Base-by-base conservation (phyloP, 441 rosid genomes). In the Geranium incanum region DNA sequence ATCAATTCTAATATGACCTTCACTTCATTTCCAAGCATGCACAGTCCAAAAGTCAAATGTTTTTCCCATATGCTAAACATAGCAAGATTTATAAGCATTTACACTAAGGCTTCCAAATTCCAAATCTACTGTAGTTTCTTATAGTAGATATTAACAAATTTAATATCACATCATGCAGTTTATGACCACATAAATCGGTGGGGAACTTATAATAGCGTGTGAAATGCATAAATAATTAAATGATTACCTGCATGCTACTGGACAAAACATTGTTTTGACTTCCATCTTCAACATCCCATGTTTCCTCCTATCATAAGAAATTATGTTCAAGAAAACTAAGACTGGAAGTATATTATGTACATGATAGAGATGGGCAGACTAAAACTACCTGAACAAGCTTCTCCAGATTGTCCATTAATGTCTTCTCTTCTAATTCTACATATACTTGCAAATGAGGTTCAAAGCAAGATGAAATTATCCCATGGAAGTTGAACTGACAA, bases 231-330 rank as follows among this genome's bases (percentile, higher is more conserved):
- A 67, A 36, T 11, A 66, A 37, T n/a, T 48, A 65, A 68, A 60
- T 67, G 48, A 80, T 78, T 82, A 89, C 99, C 91, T 95, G 97
- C 85, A 89, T 93, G 83, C 98, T 93, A 81, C 99, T 95, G 76
- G 90, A 86, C 74, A 95, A 82, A 74, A 95, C 99, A 84, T 91
- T 89, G 77, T 84, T 93, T 81, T 95, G 96, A 79, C 97, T 90
- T 69, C 97, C 97, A 75, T 93, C 99, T 76, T 95, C 99, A 50
- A 93, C 86, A 78, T 95, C 98, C 99, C 98, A 95, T 66, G 98
- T 87, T 85, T 95, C 99, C 83, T 95, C 99, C 99, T 95, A 78
- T 68, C 6, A 43, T 41, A 66, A 67, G 71, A 68, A 77, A 68
- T 43, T 37, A 50, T 28, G 68, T 73, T 36, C 73, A 66, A 64